These are phyloP conservation scores for Cafeteria roenbergensis DNA, from an alignment of 108 stramenopile genomes.

Conservation along the genomic window DNA sequence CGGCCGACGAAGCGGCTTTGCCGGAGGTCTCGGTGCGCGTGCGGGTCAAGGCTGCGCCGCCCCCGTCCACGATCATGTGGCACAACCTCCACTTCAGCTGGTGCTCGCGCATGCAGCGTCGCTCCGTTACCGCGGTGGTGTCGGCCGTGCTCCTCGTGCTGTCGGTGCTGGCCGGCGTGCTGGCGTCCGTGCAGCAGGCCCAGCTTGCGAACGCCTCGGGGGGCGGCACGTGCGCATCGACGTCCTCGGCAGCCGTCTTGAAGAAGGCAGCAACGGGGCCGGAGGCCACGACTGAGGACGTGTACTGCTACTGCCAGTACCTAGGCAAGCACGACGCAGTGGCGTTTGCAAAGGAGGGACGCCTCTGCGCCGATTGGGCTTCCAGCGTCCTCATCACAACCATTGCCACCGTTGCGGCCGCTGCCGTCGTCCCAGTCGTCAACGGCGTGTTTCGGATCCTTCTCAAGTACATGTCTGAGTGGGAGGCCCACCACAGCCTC, in stretches of 20 bases:
- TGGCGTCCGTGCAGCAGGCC: constrained; percentile 14
- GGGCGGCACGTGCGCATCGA: constrained; percentile 11
- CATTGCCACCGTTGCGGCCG: constrained; percentile 15
- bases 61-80: constrained; percentile 43
- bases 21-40: neutral
- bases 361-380: too few relatives aligned
- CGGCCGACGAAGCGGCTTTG: neutral
- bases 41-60: constrained; percentile 28
- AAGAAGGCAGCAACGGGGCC: neutral
- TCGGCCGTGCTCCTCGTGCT: too few relatives aligned
- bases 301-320: neutral
- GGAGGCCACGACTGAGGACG: neutral
- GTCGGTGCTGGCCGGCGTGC: constrained; percentile 11
- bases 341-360: too few relatives aligned
- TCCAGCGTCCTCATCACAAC: too few relatives aligned
- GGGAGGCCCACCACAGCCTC: constrained; percentile 27
- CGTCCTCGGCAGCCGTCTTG: neutral
- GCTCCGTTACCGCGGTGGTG: too few relatives aligned
- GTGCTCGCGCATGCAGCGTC: too few relatives aligned
- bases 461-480: constrained; percentile 20
- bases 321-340: constrained; percentile 15
- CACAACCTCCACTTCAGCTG: too few relatives aligned
- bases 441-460: constrained; percentile 25
- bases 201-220: constrained; percentile 20
- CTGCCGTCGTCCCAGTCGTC: constrained; percentile 19